Conservation (phyloP, 495 filamentous ascomycete genomes). For the Penicillium egyptiacum region DNA sequence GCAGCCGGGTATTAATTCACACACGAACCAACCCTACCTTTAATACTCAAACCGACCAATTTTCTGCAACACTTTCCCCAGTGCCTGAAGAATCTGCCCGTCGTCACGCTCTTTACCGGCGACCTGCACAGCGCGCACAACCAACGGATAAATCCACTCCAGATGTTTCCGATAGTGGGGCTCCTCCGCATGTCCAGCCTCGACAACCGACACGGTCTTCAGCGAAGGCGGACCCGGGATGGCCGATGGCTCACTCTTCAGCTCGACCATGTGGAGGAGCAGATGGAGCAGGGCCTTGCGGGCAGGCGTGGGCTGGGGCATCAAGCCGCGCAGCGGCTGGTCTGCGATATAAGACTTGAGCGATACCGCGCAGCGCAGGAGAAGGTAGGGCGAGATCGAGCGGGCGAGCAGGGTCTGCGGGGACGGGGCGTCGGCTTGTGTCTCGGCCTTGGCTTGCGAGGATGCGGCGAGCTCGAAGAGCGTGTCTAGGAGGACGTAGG, state of each 20-base stretch:
- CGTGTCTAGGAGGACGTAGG: conserved; percentile 77
- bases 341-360: conserved; percentile 84
- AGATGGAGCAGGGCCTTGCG: conserved; percentile 75
- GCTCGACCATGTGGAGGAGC: conserved; percentile 58
- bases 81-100: conserved; percentile 56
- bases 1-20: not conserved
- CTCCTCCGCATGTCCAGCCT: conserved; percentile 13
- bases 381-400: conserved; percentile 77
- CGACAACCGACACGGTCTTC: conserved; percentile 42
- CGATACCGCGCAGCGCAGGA: conserved; percentile 76
- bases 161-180: conserved; percentile 66
- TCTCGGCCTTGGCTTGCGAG: conserved; percentile 27
- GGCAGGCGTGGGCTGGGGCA: conserved; percentile 85
- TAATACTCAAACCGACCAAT: conserved; percentile 49
- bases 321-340: conserved; percentile 85
- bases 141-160: conserved; percentile 76
- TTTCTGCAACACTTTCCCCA: conserved; percentile 67
- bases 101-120: conserved; percentile 62
- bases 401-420: conserved; percentile 63
- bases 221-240: conserved; percentile 59
- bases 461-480: conserved; percentile 69
- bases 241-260: conserved; percentile 69
- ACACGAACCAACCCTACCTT: not conserved
- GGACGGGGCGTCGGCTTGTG: conserved; percentile 7
- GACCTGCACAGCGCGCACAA: conserved; percentile 67